Evolutionary conservation across 1,139 yeast species (phyloP), one percentile per base, ranked within the genome.

Genomic region (Scheffersomyces lignicola): DNA sequence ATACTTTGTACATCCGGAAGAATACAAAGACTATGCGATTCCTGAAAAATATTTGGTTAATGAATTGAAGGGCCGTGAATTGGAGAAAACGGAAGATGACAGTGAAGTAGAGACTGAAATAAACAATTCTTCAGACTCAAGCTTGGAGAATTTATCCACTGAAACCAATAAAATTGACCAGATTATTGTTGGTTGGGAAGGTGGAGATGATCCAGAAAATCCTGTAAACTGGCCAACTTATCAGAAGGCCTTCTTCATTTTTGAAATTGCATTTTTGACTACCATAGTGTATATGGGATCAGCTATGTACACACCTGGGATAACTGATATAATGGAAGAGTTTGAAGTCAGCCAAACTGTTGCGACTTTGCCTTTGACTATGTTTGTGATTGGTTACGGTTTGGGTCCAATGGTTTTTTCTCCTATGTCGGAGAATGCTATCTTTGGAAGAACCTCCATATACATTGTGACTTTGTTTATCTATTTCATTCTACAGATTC

Each of bases 231-330:
- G 84, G 83, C 61, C 78, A 0, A 18, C 51, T 1, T 24, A 37
- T 8, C 57, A 58, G 31, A 77, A 75, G 48, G 33, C 57, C 0
- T 35, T 72, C 15, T 62, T 76, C 28, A 54, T 69, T 1, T 12
- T 66, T 6, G 58, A 69, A 38, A 60, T 76, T 20, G 64, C 69
- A 32, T 37, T 75, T 24, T 59, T 80, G 37, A 76, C 84, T 2
- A 54, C 66, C 3, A 62, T 74, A 4, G 79, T 78, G 3, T 80
- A 80, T 47, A 74, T 78, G 69, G 83, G 79, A 4, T 68, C 84
- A 1, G 78, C 85, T 1, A 72, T 78, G 17, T 78, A 74, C 45
- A 72, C 84, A 1, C 83, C 86, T 0, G 82, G 81, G 11, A 40
- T 62, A 16, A 54, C 53, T 5, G 47, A 56, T 22, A 51, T 66